Base-by-base conservation (phyloP, 2,329 filamentous ascomycete genomes). In the Elsinoe batatas region DNA sequence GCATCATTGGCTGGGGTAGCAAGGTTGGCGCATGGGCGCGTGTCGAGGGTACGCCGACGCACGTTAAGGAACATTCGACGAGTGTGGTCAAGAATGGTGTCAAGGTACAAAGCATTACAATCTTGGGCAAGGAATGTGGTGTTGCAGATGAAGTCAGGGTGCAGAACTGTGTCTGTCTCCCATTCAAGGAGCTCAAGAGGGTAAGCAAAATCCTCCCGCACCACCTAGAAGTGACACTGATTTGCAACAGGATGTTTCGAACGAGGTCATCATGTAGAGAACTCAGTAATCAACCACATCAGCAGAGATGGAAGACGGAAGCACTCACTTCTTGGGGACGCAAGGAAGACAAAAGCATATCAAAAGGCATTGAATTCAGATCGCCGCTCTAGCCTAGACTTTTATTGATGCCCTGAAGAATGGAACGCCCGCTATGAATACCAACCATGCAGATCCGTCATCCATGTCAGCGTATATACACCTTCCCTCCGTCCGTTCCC, bases 71-170 rank as follows among this genome's bases (percentile, higher is more conserved):
- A 76, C 91, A 97, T 75, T 87, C 83, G 54, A 97, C 91, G 12
- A 95, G 87, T 73, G 90, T 97, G 65, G 79, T 97, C 72, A 97
- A 96, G 82, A 95, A 96, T 67, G 93, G 93, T 53, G 84, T 97
- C 72, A 97, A 97, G 79, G 93, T 98, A 53, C 93, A 97, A 78
- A 95, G 89, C 71, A 93, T 97, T 68, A 97, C 91, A 46, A 98
- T 97, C 63, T 73, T 98, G 60, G 91, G 91, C 68, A 96, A 97
- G 78, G 93, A 98, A 72, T 97, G 91, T 67, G 82, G 78, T 56
- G 93, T 97, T 30, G 90, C 86, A 3, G 93, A 98, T 65, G 93
- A 97, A 73, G 85, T 97, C 10, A 83, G 90, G 60, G 90, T 98
- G 64, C 91, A 97, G 76, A 97, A 98, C 76, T 98, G 93, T 70